A percentile compares a stretch with the other conserved stretches of the same genome.
Evolutionary conservation across 73 alveolate genomes (phyloP).

Genomic region (Tetrahymena malaccensis): DNA sequence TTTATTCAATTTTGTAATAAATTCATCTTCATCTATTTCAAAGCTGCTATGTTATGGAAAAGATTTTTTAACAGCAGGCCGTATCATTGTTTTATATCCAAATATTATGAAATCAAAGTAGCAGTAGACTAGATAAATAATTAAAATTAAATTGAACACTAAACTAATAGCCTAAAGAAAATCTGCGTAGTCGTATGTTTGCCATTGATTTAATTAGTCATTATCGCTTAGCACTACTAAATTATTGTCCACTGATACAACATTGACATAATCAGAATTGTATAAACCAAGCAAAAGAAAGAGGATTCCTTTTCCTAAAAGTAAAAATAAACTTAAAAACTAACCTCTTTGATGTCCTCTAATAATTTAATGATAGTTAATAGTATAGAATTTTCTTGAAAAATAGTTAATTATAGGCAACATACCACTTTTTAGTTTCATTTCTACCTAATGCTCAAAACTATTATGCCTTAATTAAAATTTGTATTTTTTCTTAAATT

Average conservation of each 20-base stretch:
- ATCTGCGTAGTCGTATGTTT: background rate
- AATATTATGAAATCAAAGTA: background rate
- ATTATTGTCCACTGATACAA: background rate
- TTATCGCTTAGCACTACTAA: background rate
- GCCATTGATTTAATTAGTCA: background rate
- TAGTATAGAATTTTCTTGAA: background rate
- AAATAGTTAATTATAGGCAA: background rate
- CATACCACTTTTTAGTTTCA: background rate
- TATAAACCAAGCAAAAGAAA: background rate
- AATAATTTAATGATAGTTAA: background rate
- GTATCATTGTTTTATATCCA: background rate
- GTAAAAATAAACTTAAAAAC: background rate
- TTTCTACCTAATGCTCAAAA: background rate
- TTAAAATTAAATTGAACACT: background rate
- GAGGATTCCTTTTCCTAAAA: background rate
- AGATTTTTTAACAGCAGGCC: background rate
- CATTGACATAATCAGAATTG: background rate
- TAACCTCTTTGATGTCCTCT: background rate
- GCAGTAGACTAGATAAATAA: background rate
- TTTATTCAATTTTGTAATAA: too few relatives aligned
- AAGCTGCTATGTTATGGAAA: background rate
- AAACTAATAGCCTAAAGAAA: background rate
- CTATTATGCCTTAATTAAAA: background rate
- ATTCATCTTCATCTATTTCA: background rate
- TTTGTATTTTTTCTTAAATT: background rate